Evolutionary conservation across 2,329 filamentous ascomycete genomes (phyloP), one percentile per base, ranked within the genome.

Genomic region (Bretziella fagacearum): DNA sequence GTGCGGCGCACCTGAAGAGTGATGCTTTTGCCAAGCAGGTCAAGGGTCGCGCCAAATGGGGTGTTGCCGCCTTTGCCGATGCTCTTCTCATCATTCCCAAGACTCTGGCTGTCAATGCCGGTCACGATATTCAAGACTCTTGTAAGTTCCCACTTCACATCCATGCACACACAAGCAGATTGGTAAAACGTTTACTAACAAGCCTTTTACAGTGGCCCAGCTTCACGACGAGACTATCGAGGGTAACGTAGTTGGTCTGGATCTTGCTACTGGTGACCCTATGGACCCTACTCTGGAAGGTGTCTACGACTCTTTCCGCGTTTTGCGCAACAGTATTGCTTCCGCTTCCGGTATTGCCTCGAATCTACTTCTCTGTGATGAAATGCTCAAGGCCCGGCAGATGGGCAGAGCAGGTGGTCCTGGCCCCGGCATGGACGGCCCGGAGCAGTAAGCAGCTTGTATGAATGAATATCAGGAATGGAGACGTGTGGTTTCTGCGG

Each of bases 1-100:
- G 84, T 56, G 85, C 87, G 20, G 73, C 79, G 40, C 86, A 94
- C 63, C 71, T 98, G 52, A 82, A 81, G 61, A 86, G 85, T 54
- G 85, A 94, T 57, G 74, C 73, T 15, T 93, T 96, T 67, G 72
- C 73, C 56, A 93, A 85, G 69, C 81, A 81, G 25, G 83, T 96
- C 60, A 98, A 95, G 73, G 91, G 91, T 58, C 98, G 98, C 72
- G 84, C 89, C 33, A 94, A 94, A 68, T 95, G 78, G 73, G 91
- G 91, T 61, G 87, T 98, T 6, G 77, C 81, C 55, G 91, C 91
- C 6, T 98, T 98, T 62, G 84, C 91, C 6, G 89, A 98, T 64
- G 89, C 91, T 46, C 73, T 98, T 39, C 71, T 98, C 52, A 73
- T 98, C 57, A 96, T 98, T 58, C 91, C 91, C 57, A 98, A 98